These are phyloP conservation scores for Cryptococcus deneoformans DNA, from an alignment of 1,284 basidiomycete species.

Conservation along the genomic window DNA sequence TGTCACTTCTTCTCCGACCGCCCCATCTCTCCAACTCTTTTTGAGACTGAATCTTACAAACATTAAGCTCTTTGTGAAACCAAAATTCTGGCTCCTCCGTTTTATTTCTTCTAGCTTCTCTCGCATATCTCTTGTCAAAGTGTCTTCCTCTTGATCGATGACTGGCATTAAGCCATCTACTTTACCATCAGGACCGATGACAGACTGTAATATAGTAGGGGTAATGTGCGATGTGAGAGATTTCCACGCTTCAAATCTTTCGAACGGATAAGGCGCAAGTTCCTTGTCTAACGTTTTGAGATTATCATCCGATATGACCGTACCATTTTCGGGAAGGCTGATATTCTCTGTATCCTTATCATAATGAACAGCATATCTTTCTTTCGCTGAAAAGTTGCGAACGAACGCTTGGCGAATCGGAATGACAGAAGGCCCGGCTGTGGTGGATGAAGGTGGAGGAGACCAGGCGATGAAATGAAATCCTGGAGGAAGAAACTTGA, in stretches of 20 bases:
- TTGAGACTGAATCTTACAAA: slow-evolving; percentile 48
- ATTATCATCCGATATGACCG: slow-evolving; percentile 42
- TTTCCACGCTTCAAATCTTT: slow-evolving; percentile 40
- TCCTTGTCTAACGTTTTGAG: slow-evolving; percentile 45
- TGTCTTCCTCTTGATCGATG: slow-evolving; percentile 29
- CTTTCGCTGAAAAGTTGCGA: slow-evolving; percentile 19
- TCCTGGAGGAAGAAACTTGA: slow-evolving; percentile 48
- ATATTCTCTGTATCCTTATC: slow-evolving; percentile 25
- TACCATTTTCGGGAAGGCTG: background rate
- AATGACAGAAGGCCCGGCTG: slow-evolving; percentile 19
- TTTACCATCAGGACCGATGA: slow-evolving; percentile 31
- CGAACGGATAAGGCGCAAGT: slow-evolving; percentile 50
- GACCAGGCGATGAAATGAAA: slow-evolving; percentile 44
- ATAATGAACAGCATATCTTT: slow-evolving; percentile 34
- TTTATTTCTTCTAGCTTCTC: slow-evolving; percentile 7
- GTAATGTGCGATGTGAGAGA: slow-evolving; percentile 31
- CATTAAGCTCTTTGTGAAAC: slow-evolving; percentile 15
- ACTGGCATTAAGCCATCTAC: slow-evolving; percentile 41
- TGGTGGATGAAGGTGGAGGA: slow-evolving; percentile 9
- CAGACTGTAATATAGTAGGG: slow-evolving; percentile 25
- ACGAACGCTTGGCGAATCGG: slow-evolving; percentile 34
- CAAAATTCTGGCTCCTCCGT: slow-evolving; percentile 1
- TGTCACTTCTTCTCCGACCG: slow-evolving; percentile 49
- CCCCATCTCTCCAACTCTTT: slow-evolving; percentile 49
- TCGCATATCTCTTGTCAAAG: slow-evolving; percentile 12